Percentiles rank a stretch among this genome's conserved stretches.
Evolutionary conservation across 179 eudicot genomes (phyloP).

Genomic region (Silene coronaria): DNA sequence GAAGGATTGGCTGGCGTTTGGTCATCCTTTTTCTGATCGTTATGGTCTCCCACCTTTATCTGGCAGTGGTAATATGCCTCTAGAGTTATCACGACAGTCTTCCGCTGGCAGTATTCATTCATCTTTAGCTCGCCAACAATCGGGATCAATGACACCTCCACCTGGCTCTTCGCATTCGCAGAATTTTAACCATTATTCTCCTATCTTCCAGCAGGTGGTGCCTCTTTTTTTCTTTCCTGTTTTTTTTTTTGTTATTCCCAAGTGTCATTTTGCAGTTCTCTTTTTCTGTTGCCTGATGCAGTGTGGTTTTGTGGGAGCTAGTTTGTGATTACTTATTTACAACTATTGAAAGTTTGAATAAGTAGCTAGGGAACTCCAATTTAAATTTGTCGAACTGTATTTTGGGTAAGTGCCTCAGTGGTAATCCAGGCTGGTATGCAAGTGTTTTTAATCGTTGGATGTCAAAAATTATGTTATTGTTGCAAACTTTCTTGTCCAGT

Average conservation of each 20-base stretch:
- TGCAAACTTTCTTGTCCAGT: not conserved
- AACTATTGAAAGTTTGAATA: not conserved
- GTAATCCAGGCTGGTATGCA: not conserved
- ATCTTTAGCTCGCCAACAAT: slow-evolving; percentile 61
- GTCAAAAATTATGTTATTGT: not conserved
- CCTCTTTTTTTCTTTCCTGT: not conserved
- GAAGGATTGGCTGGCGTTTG: slow-evolving; percentile 99
- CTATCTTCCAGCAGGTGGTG: slow-evolving; percentile 83
- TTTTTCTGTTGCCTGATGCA: slow-evolving; percentile 3
- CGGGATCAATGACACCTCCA: slow-evolving; percentile 57
- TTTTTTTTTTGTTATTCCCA: not conserved
- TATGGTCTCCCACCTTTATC: slow-evolving; percentile 66
- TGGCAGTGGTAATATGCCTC: slow-evolving; percentile 54
- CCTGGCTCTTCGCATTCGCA: slow-evolving; percentile 64
- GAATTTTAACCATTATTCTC: slow-evolving; percentile 56
- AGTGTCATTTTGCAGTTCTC: not conserved
- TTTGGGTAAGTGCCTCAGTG: not conserved
- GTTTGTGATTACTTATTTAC: not conserved
- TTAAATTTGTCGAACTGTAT: not conserved
- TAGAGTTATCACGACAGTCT: slow-evolving; percentile 63
- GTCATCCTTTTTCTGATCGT: slow-evolving; percentile 96
- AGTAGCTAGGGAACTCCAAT: not conserved
- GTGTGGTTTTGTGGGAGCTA: not conserved
- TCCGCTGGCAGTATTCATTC: slow-evolving; percentile 59
- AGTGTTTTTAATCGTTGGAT: not conserved